These are phyloP conservation scores for Neolecta irregularis DNA, from an alignment of 1,139 yeast genomes.

Conservation along the genomic window DNA sequence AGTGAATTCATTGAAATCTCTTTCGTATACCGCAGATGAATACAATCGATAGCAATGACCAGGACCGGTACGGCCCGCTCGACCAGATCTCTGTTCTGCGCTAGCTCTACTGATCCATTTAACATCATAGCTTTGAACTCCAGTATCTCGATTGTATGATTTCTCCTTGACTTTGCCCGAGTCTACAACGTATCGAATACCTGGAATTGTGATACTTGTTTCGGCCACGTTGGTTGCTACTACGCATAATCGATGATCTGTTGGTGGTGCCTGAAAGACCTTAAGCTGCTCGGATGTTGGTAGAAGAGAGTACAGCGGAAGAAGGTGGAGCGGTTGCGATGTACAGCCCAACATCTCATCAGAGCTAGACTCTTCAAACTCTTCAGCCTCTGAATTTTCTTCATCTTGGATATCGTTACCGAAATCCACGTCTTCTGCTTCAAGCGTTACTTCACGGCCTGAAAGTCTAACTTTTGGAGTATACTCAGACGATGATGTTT, in stretches of 20 bases:
- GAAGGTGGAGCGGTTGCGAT: constrained; percentile 69
- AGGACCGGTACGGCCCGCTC: constrained; percentile 99
- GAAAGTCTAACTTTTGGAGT: constrained; percentile 33
- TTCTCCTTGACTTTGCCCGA: constrained; percentile 90
- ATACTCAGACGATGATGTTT: neutral
- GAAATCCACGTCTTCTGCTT: constrained; percentile 80
- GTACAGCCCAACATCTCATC: constrained; percentile 28
- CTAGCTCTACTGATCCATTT: constrained; percentile 93
- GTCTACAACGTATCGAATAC: constrained; percentile 86
- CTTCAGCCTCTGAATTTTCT: constrained; percentile 36
- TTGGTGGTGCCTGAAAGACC: constrained; percentile 75
- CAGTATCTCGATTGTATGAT: constrained; percentile 63
- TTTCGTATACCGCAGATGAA: constrained; percentile 90
- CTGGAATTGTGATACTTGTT: constrained; percentile 92
- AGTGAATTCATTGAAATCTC: constrained; percentile 67
- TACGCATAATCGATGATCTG: constrained; percentile 72
- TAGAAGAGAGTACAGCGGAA: constrained; percentile 79
- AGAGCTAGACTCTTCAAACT: constrained; percentile 62
- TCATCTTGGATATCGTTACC: constrained; percentile 30
- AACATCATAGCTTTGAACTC: constrained; percentile 83
- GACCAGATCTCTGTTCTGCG: constrained; percentile 88
- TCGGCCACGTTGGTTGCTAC: constrained; percentile 98
- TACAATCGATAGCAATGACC: constrained; percentile 90
- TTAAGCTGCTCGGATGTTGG: constrained; percentile 93
- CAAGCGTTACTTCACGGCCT: constrained; percentile 48